phyloP scores from a whole-genome alignment of 495 filamentous ascomycete species.

The Lasiosphaeris hirsuta region DNA sequence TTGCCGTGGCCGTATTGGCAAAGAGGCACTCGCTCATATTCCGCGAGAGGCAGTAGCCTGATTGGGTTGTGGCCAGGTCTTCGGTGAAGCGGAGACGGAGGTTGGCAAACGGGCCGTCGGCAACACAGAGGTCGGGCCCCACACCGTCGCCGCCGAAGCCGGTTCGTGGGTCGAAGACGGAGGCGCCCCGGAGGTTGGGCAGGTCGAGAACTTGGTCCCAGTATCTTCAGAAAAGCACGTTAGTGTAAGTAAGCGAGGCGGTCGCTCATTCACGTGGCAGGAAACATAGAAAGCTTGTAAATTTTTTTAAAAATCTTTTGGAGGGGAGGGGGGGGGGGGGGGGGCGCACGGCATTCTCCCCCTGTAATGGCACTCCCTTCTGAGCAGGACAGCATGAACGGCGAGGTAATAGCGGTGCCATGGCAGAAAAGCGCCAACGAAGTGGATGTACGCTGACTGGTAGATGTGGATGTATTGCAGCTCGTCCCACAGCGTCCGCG shows the following conservation, averaged over 20 bases:
- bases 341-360: conserved; percentile 17
- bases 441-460: conserved; percentile 26
- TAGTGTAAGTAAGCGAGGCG: no score
- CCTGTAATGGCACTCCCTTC: conserved; percentile 40
- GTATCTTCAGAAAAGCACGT: conserved; percentile 27
- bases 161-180: conserved; percentile 28
- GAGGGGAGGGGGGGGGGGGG: no score
- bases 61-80: conserved; percentile 7
- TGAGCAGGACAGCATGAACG: conserved; percentile 42
- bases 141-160: conserved; percentile 46
- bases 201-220: conserved; percentile 45
- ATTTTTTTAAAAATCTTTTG: no score
- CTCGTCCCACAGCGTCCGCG: conserved; percentile 42
- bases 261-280: no score
- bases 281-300: no score
- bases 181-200: conserved; percentile 31
- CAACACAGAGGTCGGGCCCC: conserved; percentile 31
- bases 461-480: conserved; percentile 36
- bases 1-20: conserved; percentile 4
- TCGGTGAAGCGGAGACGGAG: conserved; percentile 36
- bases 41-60: conserved; percentile 36
- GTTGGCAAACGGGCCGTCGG: conserved; percentile 42
- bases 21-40: conserved; percentile 29
- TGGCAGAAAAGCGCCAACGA: conserved; percentile 35
- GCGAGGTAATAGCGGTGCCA: conserved; percentile 50